These are phyloP conservation scores for Rubus idaeus DNA, from an alignment of 306 rosid genomes.

Conservation along the genomic window DNA sequence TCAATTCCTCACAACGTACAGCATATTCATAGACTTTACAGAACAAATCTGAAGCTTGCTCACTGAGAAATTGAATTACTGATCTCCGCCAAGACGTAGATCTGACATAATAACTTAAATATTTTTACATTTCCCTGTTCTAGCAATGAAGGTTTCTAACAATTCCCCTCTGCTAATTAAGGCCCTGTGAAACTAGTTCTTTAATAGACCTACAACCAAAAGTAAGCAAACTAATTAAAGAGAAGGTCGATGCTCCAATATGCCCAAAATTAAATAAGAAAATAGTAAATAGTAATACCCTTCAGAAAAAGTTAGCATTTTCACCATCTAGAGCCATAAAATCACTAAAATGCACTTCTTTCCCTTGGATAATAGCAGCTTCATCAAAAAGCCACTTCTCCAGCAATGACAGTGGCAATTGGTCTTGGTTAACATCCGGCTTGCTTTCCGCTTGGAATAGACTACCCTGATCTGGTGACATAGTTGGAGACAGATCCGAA, in stretches of 20 bases:
- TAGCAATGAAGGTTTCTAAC: conserved; percentile 16
- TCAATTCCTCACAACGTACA: conserved; percentile 6
- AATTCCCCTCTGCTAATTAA: conserved; percentile 15
- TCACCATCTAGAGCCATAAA: conserved; percentile 27
- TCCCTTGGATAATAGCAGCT: conserved; percentile 39
- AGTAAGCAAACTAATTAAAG: neutral
- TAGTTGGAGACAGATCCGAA: conserved; percentile 56
- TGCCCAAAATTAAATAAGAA: conserved; percentile 14
- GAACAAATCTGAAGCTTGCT: neutral
- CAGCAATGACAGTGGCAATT: conserved; percentile 57
- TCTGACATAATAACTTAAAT: conserved; percentile 16
- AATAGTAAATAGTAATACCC: neutral
- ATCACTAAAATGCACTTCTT: conserved; percentile 34
- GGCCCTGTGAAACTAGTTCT: conserved; percentile 23
- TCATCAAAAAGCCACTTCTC: conserved; percentile 93
- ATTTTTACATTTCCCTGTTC: conserved; percentile 22
- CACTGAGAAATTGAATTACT: conserved; percentile 10
- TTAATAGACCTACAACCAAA: conserved; percentile 24
- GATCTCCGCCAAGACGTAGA: neutral
- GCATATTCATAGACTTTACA: neutral
- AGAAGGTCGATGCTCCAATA: neutral
- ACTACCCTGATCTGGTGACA: conserved; percentile 47
- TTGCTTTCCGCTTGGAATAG: conserved; percentile 62
- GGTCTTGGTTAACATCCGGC: conserved; percentile 21
- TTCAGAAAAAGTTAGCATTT: conserved; percentile 33